Evolutionary conservation across 805 yeast species (phyloP).

Genomic region (Saccharomycopsis fibuligera): DNA sequence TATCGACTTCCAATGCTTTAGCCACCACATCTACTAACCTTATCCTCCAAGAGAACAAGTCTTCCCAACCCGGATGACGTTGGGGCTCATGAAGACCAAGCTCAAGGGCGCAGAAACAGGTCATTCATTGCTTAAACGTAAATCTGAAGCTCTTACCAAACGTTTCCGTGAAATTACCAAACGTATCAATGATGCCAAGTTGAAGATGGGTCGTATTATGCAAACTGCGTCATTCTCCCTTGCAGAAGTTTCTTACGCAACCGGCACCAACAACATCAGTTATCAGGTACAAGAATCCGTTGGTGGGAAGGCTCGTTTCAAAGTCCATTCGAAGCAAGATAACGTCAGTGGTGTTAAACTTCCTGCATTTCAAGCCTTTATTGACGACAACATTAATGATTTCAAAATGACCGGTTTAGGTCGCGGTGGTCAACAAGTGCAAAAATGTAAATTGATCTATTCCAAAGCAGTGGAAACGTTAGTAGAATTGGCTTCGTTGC

Average conservation of each 20-base stretch:
- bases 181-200: conserved; percentile 89
- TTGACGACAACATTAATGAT: conserved; percentile 83
- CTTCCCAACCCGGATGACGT: conserved; percentile 96
- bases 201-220: conserved; percentile 98
- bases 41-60: conserved; percentile 70
- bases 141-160: conserved; percentile 94
- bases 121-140: conserved; percentile 85
- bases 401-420: conserved; percentile 96
- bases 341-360: conserved; percentile 93
- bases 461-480: conserved; percentile 95
- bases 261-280: conserved; percentile 83
- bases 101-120: conserved; percentile 97
- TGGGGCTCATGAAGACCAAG: conserved; percentile 90
- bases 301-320: conserved; percentile 75
- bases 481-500: conserved; percentile 91
- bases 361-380: conserved; percentile 84
- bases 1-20: neutral
- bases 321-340: conserved; percentile 86
- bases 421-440: conserved; percentile 97
- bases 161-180: conserved; percentile 93
- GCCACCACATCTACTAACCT: conserved; percentile 14
- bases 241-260: conserved; percentile 96
- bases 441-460: conserved; percentile 87
- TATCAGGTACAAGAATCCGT: conserved; percentile 95
- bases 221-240: conserved; percentile 96